phyloP scores from a whole-genome alignment of 176 grass and related monocot genomes.

The Bolboschoenus planiculmis region DNA sequence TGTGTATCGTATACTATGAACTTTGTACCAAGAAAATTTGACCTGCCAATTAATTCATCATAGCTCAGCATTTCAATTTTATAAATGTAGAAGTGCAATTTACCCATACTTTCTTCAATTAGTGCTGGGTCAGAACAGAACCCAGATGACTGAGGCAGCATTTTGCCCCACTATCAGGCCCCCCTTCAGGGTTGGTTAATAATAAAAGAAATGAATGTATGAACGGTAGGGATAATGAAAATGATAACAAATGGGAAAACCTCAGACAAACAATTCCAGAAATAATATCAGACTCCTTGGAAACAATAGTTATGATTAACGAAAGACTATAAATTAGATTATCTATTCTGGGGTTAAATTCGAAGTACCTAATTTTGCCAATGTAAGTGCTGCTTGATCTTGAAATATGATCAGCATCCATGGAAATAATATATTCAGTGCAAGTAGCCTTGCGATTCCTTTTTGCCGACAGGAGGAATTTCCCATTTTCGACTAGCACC shows the following conservation, averaged over 20 bases:
- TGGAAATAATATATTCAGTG: conserved; percentile 92
- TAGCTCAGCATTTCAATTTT: not conserved
- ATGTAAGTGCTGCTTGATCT: conserved; percentile 83
- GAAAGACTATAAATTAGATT: not conserved
- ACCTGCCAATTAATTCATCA: conserved; percentile 43
- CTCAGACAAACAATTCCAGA: not conserved
- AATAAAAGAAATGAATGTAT: not conserved
- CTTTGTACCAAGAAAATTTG: conserved; percentile 96
- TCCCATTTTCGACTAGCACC: conserved; percentile 76
- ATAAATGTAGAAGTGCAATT: not conserved
- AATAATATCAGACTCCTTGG: not conserved
- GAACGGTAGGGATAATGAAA: not conserved
- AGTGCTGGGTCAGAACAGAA: not conserved
- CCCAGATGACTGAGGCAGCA: not conserved
- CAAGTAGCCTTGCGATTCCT: conserved; percentile 68
- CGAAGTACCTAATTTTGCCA: conserved; percentile 80
- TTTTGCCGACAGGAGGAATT: conserved; percentile 85
- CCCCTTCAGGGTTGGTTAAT: not conserved
- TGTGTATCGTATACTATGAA: conserved; percentile 91
- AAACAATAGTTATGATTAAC: not conserved
- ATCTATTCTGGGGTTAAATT: not conserved
- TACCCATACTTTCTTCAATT: not conserved
- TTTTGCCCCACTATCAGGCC: not conserved
- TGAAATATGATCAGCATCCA: conserved; percentile 65
- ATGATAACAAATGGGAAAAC: not conserved